Base-by-base conservation (phyloP, 1,139 yeast species). In the Yamadazyma siamensis region DNA sequence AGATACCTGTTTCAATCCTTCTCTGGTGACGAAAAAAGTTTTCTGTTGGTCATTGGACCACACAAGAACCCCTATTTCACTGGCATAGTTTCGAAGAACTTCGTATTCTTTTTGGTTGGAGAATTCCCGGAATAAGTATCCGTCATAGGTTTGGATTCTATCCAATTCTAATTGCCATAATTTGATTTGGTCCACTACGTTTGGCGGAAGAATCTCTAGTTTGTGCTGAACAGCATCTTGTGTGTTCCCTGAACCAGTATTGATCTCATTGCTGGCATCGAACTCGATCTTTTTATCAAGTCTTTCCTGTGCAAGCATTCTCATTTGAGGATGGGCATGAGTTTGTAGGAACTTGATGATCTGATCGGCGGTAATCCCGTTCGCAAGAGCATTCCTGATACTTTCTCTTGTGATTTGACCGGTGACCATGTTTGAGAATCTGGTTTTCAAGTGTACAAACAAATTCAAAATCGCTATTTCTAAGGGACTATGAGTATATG, bases 131-230 rank as follows among this genome's bases (percentile, higher is more conserved):
- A 86, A 91, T 31, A 91, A 59, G 41, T 82, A 89, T 0, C 99
- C 99, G 23, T 82, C 88, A 33, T 80, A 85, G 1, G 95, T 78
- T 48, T 84, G 81, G 40, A 91, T 85, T 59, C 99, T 75, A 54
- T 91, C 98, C 64, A 89, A 62, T 52, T 91, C 99, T 40, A 91
- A 67, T 60, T 91, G 98, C 99, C 99, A 91, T 34, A 91, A 67
- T 50, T 80, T 81, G 44, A 91, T 86, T 54, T 91, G 99, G 59
- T 91, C 99, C 1, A 87, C 88, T 6, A 91, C 95, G 1, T 96
- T 94, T 0, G 97, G 96, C 3, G 97, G 98, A 9, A 91, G 60
- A 12, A 88, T 64, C 48, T 81, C 88, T 22, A 82, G 54, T 35
- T 56, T 54, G 36, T 71, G 75, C 38, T 66, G 67, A 12, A 65